Evolutionary conservation across 1,284 basidiomycete species (phyloP).

Genomic region (Ustilago shanxiensis): DNA sequence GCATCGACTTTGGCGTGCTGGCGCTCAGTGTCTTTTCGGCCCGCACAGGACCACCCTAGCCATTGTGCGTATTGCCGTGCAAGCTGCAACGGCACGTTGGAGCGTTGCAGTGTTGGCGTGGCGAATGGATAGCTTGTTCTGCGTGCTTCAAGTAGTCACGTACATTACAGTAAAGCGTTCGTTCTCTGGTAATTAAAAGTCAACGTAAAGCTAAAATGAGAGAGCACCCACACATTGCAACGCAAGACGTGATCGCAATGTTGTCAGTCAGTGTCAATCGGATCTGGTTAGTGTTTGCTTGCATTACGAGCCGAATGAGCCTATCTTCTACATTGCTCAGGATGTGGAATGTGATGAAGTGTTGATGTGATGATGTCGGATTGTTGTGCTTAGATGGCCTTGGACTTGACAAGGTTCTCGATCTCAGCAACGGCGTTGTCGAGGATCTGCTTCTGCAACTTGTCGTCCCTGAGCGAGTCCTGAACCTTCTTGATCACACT

Average conservation of each 20-base stretch:
- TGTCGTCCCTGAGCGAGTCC: conserved; percentile 86
- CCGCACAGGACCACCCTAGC: conserved; percentile 42
- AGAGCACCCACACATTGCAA: too few species aligned
- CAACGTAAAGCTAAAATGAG: too few species aligned
- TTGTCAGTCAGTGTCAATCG: too few species aligned
- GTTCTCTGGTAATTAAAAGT: too few species aligned
- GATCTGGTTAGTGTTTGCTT: conserved; percentile 17
- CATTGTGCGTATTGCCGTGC: too few species aligned
- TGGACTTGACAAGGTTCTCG: conserved; percentile 75
- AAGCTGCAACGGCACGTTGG: too few species aligned
- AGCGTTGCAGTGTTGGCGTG: too few species aligned
- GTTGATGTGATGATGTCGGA: not conserved
- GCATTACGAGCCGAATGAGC: conserved; percentile 19
- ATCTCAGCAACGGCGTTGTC: conserved; percentile 86
- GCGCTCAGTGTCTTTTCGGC: conserved; percentile 42
- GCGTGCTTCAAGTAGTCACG: too few species aligned
- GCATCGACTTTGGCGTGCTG: conserved; percentile 26
- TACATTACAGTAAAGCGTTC: too few species aligned
- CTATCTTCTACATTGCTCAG: conserved; percentile 16
- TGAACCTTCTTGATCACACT: conserved; percentile 88
- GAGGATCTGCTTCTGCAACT: conserved; percentile 92
- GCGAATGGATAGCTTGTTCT: too few species aligned
- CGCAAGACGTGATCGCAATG: too few species aligned
- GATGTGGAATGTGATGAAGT: not conserved
- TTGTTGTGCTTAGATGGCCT: conserved; percentile 62